Evolutionary conservation across 1,284 basidiomycete genomes (phyloP), one percentile per base, ranked within the genome.

Genomic region (Marasmius fiardii): DNA sequence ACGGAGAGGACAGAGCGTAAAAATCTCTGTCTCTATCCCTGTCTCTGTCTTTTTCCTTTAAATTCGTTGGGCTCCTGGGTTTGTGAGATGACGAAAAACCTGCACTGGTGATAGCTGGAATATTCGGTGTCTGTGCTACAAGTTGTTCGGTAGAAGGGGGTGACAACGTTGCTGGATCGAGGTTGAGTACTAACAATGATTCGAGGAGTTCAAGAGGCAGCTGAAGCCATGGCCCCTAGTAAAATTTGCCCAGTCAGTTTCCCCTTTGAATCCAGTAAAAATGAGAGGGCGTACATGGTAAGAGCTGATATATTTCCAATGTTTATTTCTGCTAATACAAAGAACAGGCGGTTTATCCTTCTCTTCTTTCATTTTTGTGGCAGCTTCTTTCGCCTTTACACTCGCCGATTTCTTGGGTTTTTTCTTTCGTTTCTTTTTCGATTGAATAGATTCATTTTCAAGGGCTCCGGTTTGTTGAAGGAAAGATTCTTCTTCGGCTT

Each of bases 241-340:
- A 34, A 51, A 50, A 37, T 49, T 45, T 16, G 23, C 34, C 41
- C 44, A 21, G 34, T 54, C 43, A 6, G 39, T 18, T 52, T 52
- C 18, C 16, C 12, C 48, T 34, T 45, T 21, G 23, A 18, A 21
- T 21, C 35, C 28, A 44, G 35, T 43, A 37, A 41, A 28, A 55
- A 37, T 54, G 41, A 57, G 33, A 48, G 23, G 39, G 83, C 85
- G 56, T 72, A 92, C 90, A 70, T 92, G 90, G 68, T 91, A 92
- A 23, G 90, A 92, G 68, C 87, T 90, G 70, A 92, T 92, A 64
- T 92, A 92, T 28, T 85, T 81, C 90, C 90, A 92, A 65, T 92
- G 90, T 67, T 92, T 92, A 72, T 92, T 91, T 61, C 89, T 82
- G 73, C 87, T 90, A 62, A 92, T 92, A 66, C 86, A 89, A 3